These are phyloP conservation scores for Crithidia expoeki DNA, from an alignment of 208 protist genomes.

Conservation along the genomic window DNA sequence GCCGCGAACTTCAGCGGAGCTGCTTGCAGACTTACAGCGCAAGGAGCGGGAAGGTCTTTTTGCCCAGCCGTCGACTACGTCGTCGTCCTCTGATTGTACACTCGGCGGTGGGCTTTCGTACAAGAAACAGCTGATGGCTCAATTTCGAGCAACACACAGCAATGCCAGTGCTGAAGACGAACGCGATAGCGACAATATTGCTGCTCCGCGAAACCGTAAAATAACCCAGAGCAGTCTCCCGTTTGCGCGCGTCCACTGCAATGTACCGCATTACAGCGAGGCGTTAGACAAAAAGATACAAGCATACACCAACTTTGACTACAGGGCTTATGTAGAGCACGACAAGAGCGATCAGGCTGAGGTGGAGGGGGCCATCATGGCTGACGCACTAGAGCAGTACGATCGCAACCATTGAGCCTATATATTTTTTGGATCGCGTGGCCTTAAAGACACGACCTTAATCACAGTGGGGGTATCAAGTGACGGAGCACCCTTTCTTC, in stretches of 20 bases:
- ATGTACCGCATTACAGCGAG: conserved; percentile 51
- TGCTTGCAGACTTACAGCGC: conserved; percentile 50
- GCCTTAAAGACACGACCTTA: no score
- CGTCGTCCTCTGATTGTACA: background rate
- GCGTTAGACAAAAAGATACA: conserved; percentile 49
- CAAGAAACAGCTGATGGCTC: conserved; percentile 51
- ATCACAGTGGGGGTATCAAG: no score
- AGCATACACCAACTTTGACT: conserved; percentile 76
- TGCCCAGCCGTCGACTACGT: conserved; percentile 14
- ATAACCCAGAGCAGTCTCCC: conserved; percentile 26
- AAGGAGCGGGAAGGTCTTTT: conserved; percentile 51
- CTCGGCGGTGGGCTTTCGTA: conserved; percentile 8
- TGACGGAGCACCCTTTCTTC: no score
- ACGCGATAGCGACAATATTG: conserved; percentile 1
- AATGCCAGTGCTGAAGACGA: conserved; percentile 14
- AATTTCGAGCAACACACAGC: conserved; percentile 47
- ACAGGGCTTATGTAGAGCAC: conserved; percentile 70
- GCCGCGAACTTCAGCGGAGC: conserved; percentile 56
- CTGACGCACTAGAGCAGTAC: conserved; percentile 81
- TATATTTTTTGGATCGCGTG: no score
- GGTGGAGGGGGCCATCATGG: conserved; percentile 77
- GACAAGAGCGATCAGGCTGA: conserved; percentile 52
- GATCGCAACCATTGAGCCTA: conserved; percentile 38
- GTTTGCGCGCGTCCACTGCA: conserved; percentile 49
- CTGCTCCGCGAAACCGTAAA: background rate